Base-by-base conservation (phyloP, 305 asterid genomes). In the Fraxinus sp. region DNA sequence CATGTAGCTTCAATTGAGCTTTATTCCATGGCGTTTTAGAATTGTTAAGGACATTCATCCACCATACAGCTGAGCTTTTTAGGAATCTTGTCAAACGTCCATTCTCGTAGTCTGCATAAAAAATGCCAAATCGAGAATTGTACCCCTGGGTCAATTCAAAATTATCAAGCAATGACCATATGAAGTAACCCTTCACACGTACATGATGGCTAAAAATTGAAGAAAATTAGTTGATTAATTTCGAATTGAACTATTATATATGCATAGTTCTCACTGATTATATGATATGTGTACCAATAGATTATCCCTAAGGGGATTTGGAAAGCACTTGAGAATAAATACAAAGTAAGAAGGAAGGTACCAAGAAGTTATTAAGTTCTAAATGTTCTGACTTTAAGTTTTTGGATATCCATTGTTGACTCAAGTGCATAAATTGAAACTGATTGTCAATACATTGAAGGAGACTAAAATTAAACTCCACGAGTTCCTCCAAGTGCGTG, bases 131-230 rank as follows among this genome's bases (percentile, higher is more conserved):
- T 0, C 86, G 73, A 0, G 57, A 3, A 0, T 80, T 80, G 80
- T 62, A 86, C 2, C 91, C 92, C 0, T 81, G 52, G 5, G 18
- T 32, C 91, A 90, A 90, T 66, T 88, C 92, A 14, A 83, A 83
- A 39, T 62, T 70, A 59, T 90, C 92, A 81, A 84, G 1, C 16
- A 82, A 82, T 16, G 92, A 57, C 90, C 92, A 87, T 66, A 82
- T 87, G 9, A 87, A 78, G 22, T 77, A 85, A 7, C 90, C 92
- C 73, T 80, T 85, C 30, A 89, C 87, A 0, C 59, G 78, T 62
- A 85, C 87, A 5, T 89, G 87, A 2, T 75, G 0, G 66, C 91
- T 87, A 83, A 77, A 55, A 55, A 55, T 0, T 3, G 24, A n/a
- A n/a, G 66, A 18, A 55, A 55, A 55, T 55, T 46, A 14, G 66